Base-by-base conservation (phyloP, 495 filamentous ascomycete species). In the Hypomontagnella monticulosa region DNA sequence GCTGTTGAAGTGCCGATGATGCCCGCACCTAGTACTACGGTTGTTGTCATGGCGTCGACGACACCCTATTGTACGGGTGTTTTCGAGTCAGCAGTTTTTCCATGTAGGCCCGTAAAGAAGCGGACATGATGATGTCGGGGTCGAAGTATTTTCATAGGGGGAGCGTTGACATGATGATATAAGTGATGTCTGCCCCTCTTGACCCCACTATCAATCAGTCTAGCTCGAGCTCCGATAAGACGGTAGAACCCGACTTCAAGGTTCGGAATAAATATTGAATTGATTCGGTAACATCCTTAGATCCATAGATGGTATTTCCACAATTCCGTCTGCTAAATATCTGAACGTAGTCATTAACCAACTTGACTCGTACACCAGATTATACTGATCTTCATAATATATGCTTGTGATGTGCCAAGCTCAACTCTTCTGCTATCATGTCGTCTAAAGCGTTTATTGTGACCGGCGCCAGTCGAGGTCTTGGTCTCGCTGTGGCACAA, bases 1-100 rank as follows among this genome's bases (percentile, higher is more conserved):
- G 91, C 91, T 19, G 88, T 91, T n/a, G 89, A 89, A 44, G 85
- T 73, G 59, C 90, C 90, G 37, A 95, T 91, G 74, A 95, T 93
- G 50, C 91, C 91, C 48, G 85, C 84, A 47, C 91, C 91, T 44
- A 95, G 74, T 57, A 94, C 93, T 30, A 93, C 84, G 15, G 87
- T 93, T 36, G 70, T 67, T 33, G 72, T 32, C 75, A 76, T 79
- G 46, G 8, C 18, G 12, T 19, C 4, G 5, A 14, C 30, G 19
- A 30, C 4, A 14, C 41, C 30, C 16, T 34, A 23, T 10, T 53
- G 12, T 15, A 14, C 19, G 14, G 2, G 23, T 27, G 23, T 27
- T 27, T 27, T 27, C 23, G 23, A 27, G 23, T 27, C 3, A 6
- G 23, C 23, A 27, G 6, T 2, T 27, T 27, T 27, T 27, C 23